These are phyloP conservation scores for Penicillium verhagenii DNA, from an alignment of 495 filamentous ascomycete species.

Conservation along the genomic window DNA sequence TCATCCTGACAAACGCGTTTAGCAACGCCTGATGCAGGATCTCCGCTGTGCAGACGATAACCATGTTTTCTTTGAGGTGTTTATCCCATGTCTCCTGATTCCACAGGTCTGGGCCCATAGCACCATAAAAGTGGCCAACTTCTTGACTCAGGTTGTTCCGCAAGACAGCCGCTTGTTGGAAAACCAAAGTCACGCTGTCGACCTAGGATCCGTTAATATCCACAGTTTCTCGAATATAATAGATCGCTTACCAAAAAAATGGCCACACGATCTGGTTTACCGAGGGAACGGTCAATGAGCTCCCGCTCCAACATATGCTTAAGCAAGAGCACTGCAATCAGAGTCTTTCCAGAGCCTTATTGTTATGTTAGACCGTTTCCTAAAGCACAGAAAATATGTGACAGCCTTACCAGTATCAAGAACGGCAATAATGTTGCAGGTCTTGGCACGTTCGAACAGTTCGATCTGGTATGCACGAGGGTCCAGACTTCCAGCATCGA, in stretches of 20 bases:
- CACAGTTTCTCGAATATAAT: background rate
- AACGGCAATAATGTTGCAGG: slow-evolving; percentile 88
- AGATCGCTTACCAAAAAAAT: slow-evolving; percentile 73
- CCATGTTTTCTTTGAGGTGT: slow-evolving; percentile 69
- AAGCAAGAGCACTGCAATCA: slow-evolving; percentile 88
- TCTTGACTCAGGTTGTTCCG: slow-evolving; percentile 79
- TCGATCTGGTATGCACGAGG: slow-evolving; percentile 92
- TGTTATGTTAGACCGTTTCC: background rate
- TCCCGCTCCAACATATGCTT: slow-evolving; percentile 76
- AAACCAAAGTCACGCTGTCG: slow-evolving; percentile 85
- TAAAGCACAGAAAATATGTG: too few species aligned
- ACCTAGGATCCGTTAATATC: slow-evolving; percentile 47
- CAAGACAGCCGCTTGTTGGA: slow-evolving; percentile 84
- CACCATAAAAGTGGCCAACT: slow-evolving; percentile 76
- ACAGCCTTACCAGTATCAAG: slow-evolving; percentile 73
- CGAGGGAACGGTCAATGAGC: slow-evolving; percentile 63
- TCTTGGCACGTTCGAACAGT: slow-evolving; percentile 85
- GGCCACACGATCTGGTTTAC: slow-evolving; percentile 60
- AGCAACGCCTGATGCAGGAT: slow-evolving; percentile 77
- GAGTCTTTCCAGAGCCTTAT: slow-evolving; percentile 88
- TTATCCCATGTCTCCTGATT: slow-evolving; percentile 66
- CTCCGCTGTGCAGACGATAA: slow-evolving; percentile 91
- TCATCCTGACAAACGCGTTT: slow-evolving; percentile 77
- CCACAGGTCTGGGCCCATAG: slow-evolving; percentile 67
- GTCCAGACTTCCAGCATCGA: slow-evolving; percentile 50